Percentiles rank a stretch among this genome's conserved stretches.
Conservation (phyloP, 2,329 filamentous ascomycete species). For the Tympanopsis confertula region DNA sequence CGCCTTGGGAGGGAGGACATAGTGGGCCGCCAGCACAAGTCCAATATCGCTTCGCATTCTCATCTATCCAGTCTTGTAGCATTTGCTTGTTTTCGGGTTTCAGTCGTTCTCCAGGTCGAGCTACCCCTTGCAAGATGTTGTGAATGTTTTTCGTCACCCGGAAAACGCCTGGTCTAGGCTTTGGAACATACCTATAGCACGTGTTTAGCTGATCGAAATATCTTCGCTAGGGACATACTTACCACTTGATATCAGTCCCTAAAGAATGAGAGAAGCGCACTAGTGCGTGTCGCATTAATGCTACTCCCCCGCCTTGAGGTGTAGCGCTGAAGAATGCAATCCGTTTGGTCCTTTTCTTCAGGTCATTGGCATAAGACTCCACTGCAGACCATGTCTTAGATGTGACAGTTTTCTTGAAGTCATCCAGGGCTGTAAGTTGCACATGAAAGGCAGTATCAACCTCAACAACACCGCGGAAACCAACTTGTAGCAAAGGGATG, state of each 20-base stretch:
- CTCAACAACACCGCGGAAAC: constrained; percentile 56
- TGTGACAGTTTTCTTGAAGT: constrained; percentile 50
- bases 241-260: not conserved
- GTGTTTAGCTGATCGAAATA: not conserved
- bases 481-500: constrained; percentile 57
- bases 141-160: constrained; percentile 57
- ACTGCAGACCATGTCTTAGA: constrained; percentile 53
- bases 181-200: constrained; percentile 32
- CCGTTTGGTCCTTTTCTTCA: constrained; percentile 53
- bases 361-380: constrained; percentile 46
- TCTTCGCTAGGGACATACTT: not conserved
- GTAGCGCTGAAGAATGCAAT: constrained; percentile 73
- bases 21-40: constrained; percentile 39
- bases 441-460: constrained; percentile 58
- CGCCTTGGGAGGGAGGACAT: constrained; percentile 35
- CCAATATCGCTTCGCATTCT: constrained; percentile 50
- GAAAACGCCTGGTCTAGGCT: constrained; percentile 50
- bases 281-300: constrained; percentile 65
- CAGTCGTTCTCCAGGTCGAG: constrained; percentile 34
- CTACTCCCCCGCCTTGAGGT: constrained; percentile 72
- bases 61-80: constrained; percentile 41
- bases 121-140: constrained; percentile 56
- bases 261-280: not conserved
- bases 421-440: constrained; percentile 39
- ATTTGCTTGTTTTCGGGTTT: constrained; percentile 29